Evolutionary conservation across 148 eudicot species (phyloP).

Genomic region (Silene conica): DNA sequence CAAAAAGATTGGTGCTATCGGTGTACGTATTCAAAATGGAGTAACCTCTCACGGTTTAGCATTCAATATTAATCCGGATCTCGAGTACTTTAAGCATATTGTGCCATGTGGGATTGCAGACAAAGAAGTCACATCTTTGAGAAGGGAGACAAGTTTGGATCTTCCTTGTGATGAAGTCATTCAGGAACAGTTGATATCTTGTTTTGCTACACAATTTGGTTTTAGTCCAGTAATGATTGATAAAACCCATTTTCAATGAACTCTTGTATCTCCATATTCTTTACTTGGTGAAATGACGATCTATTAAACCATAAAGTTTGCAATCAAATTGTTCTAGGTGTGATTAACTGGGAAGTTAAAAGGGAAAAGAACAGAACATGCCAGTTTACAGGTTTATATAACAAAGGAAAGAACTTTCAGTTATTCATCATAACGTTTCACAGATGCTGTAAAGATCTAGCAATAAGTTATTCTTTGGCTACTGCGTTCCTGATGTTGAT

Average conservation of each 20-base stretch:
- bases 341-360: neutral
- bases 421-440: neutral
- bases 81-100: conserved; percentile 69
- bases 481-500: neutral
- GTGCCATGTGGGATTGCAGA: conserved; percentile 89
- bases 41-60: conserved; percentile 86
- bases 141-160: conserved; percentile 42
- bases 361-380: no score
- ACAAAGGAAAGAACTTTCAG: neutral
- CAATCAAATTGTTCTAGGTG: neutral
- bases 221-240: conserved; percentile 28
- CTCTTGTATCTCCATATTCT: conserved; percentile 17
- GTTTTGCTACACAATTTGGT: conserved; percentile 61
- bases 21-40: conserved; percentile 80
- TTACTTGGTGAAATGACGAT: neutral
- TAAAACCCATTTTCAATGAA: conserved; percentile 26
- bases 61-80: conserved; percentile 79
- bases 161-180: conserved; percentile 70
- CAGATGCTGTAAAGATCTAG: neutral
- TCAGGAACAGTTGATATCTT: conserved; percentile 70
- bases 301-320: neutral
- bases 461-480: neutral
- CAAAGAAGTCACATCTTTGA: conserved; percentile 79
- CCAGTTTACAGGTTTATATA: no score
- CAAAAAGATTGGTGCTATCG: conserved; percentile 86